Conservation (phyloP, 768 basidiomycete genomes). For the Strobilomyces echinocephalus region DNA sequence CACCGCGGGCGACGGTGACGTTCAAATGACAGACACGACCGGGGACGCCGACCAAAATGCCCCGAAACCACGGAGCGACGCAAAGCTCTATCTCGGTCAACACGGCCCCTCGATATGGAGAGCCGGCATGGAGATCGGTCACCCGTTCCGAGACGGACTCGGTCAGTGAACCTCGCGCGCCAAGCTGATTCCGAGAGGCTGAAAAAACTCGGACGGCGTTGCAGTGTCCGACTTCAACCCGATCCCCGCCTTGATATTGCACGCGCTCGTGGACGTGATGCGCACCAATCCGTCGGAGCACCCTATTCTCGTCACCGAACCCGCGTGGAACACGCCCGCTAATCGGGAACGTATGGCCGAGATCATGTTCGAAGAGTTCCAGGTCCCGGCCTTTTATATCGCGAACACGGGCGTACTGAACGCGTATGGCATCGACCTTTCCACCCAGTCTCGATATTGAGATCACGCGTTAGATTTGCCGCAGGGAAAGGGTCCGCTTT, state of each 20-base stretch:
- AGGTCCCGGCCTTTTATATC: slow-evolving; percentile 93
- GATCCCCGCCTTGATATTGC: slow-evolving; percentile 63
- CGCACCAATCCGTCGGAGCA: slow-evolving; percentile 76
- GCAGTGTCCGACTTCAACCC: slow-evolving; percentile 75
- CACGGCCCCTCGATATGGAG: slow-evolving; percentile 89
- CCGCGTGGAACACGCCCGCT: slow-evolving; percentile 92
- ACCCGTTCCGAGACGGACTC: slow-evolving; percentile 79
- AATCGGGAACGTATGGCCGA: slow-evolving; percentile 94
- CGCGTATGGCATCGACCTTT: slow-evolving; percentile 53
- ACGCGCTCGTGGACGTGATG: slow-evolving; percentile 75
- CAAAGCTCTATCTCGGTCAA: slow-evolving; percentile 78
- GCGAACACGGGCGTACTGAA: slow-evolving; percentile 92
- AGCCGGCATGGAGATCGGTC: slow-evolving; percentile 80
- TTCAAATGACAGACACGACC: slow-evolving; percentile 40
- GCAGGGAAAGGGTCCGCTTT: slow-evolving; percentile 97
- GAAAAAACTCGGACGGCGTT: neutral
- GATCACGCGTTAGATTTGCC: slow-evolving; percentile 62
- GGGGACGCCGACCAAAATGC: slow-evolving; percentile 29
- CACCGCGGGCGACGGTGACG: slow-evolving; percentile 28
- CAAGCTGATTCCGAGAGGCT: neutral
- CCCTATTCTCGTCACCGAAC: slow-evolving; percentile 89
- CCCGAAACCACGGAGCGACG: slow-evolving; percentile 38
- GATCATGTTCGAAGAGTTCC: slow-evolving; percentile 95
- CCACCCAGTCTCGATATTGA: slow-evolving; percentile 7
- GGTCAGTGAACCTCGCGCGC: slow-evolving; percentile 45